Evolutionary conservation across 2,329 filamentous ascomycete genomes (phyloP).

Genomic region (Tolypocladium endophyticum): DNA sequence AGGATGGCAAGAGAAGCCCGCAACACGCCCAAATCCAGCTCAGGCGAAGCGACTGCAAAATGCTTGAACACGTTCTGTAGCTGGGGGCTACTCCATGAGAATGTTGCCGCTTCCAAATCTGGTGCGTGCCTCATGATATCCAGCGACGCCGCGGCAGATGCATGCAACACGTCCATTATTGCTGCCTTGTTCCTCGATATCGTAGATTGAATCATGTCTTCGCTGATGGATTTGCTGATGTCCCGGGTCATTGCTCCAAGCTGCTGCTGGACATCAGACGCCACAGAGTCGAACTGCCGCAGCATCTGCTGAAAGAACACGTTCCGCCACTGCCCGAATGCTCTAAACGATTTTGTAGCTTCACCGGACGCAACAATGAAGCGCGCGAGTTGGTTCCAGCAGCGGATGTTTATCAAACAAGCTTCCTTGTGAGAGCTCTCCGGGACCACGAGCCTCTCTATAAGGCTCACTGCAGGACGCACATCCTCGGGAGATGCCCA

Average conservation of each 20-base stretch:
- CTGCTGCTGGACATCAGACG: constrained; percentile 45
- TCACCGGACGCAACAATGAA: constrained; percentile 42
- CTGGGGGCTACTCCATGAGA: constrained; percentile 38
- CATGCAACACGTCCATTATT: constrained; percentile 40
- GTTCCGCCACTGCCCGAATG: constrained; percentile 39
- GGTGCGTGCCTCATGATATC: constrained; percentile 37
- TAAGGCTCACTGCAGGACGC: constrained; percentile 40
- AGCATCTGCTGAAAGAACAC: constrained; percentile 46
- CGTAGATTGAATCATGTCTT: constrained; percentile 36
- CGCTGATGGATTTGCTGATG: constrained; percentile 28
- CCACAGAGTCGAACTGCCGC: constrained; percentile 46
- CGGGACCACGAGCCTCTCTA: constrained; percentile 49
- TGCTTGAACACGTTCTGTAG: constrained; percentile 40
- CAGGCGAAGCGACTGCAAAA: constrained; percentile 29
- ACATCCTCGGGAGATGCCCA: constrained; percentile 49
- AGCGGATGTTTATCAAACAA: constrained; percentile 50
- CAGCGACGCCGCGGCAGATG: constrained; percentile 36
- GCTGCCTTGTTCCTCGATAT: constrained; percentile 41
- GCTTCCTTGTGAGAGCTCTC: constrained; percentile 56
- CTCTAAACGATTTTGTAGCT: constrained; percentile 36
- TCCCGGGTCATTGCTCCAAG: constrained; percentile 37
- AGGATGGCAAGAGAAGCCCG: constrained; percentile 33
- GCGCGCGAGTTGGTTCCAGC: constrained; percentile 52
- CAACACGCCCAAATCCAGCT: constrained; percentile 39
- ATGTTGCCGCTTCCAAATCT: constrained; percentile 35